Percentiles rank a stretch among this genome's conserved stretches.
These are phyloP conservation scores for Halenospora varia DNA, from an alignment of 495 filamentous ascomycete genomes.

Conservation along the genomic window DNA sequence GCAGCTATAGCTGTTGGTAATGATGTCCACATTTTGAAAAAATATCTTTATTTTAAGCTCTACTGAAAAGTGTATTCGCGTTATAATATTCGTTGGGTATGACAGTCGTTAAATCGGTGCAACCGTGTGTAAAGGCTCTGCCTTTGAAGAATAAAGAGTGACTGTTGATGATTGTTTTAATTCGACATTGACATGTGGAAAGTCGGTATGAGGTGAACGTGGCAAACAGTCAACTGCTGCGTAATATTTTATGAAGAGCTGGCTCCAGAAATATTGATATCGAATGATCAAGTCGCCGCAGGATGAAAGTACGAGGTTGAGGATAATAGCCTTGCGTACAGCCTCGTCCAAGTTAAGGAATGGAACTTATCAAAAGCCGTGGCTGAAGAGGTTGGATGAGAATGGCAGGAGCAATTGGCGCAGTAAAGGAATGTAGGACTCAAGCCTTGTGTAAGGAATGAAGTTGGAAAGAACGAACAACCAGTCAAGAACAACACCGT, in stretches of 20 bases:
- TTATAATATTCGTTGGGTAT: too few species aligned
- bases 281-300: too few species aligned
- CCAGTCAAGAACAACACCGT: background rate
- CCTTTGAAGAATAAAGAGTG: background rate
- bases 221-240: too few species aligned
- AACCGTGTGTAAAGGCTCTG: conserved; percentile 1
- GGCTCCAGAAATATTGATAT: too few species aligned
- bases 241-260: background rate
- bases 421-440: background rate
- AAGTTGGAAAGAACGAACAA: background rate
- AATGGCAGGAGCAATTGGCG: background rate
- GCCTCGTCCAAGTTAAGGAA: background rate
- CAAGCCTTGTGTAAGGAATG: background rate
- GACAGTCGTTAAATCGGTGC: background rate
- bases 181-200: too few species aligned
- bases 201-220: too few species aligned
- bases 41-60: background rate
- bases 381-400: background rate
- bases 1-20: conserved; percentile 8
- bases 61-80: background rate
- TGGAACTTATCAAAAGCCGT: background rate
- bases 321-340: background rate
- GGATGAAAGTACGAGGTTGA: background rate
- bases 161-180: too few species aligned
- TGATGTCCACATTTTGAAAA: conserved; percentile 7